Percentiles rank a stretch among this genome's conserved stretches.
These are phyloP conservation scores for Lactuca saligna DNA, from an alignment of 129 eudicot genomes.

Conservation along the genomic window DNA sequence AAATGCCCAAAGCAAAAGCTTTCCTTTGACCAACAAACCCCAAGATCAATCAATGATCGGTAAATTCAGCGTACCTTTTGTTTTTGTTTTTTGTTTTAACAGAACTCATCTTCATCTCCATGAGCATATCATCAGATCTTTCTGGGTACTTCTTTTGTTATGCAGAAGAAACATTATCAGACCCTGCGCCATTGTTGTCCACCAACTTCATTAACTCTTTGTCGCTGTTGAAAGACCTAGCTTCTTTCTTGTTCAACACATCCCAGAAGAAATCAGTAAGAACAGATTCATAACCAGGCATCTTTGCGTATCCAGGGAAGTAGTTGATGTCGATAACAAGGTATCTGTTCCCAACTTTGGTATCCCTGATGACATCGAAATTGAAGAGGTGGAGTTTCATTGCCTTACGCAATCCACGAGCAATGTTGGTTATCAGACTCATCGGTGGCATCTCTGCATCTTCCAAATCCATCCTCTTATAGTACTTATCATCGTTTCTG, in stretches of 20 bases:
- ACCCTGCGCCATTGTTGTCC: constrained; percentile 37
- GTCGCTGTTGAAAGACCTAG: constrained; percentile 26
- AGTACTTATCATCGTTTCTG: constrained; percentile 46
- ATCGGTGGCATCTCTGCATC: constrained; percentile 47
- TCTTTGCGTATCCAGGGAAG: constrained; percentile 77
- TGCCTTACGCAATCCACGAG: constrained; percentile 44
- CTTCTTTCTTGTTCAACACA: constrained; percentile 43
- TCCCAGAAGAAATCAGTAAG: constrained; percentile 66
- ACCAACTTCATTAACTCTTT: constrained; percentile 23
- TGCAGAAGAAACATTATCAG: constrained; percentile 35
- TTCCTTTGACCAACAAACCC: constrained; percentile 20
- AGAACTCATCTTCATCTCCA: constrained; percentile 20
- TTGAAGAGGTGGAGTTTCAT: constrained; percentile 53
- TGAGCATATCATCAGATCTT: neutral
- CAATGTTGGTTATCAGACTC: constrained; percentile 46
- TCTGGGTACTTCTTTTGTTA: constrained; percentile 21
- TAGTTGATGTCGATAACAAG: constrained; percentile 73
- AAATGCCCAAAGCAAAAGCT: constrained; percentile 24
- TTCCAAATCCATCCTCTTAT: constrained; percentile 51
- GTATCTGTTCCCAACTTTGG: constrained; percentile 54
- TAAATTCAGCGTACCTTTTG: constrained; percentile 13
- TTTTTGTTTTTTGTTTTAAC: too few species aligned
- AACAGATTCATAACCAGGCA: constrained; percentile 59
- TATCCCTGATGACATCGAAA: constrained; percentile 70
- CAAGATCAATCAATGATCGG: constrained; percentile 7